Base-by-base conservation (phyloP, 2,329 filamentous ascomycete species). In the Fusarium sp. region DNA sequence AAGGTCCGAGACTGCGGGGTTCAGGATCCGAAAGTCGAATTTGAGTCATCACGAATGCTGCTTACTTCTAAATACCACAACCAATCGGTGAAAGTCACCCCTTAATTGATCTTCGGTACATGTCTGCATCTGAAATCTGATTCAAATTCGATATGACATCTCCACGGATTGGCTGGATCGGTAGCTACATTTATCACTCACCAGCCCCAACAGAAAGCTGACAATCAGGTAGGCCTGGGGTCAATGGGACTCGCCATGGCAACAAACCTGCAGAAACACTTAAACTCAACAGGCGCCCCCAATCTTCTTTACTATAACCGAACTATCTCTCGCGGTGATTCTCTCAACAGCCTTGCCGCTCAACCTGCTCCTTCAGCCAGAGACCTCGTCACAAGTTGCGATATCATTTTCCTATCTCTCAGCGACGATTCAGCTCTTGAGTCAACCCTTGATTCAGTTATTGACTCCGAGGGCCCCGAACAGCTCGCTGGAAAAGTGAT, bases 181-280 rank as follows among this genome's bases (percentile, higher is more conserved):
- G 72, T 63, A 45, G 65, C 72, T 52, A 28, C 2, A 38, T 17
- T 15, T 2, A 15, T 4, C 7, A 6, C 4, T 10, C 7, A 8
- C 7, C 4, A 7, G 4, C 1, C 5, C 5, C 10, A 20, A 3
- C 7, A 24, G 3, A 18, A 7, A 5, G 7, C 49, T 49, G 15
- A 61, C 18, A 11, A n/a, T 2, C 26, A 79, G 86, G 9, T 33
- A 80, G 87, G 87, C 8, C 82, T 88, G 1, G 86, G 87, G 3
- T 88, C 85, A 2, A 88, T 88, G 86, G 87, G 87, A 4, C 78
- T 83, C 1, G 80, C 78, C 4, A 89, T 89, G 87, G 84, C 86
- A 2, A 79, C 77, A 12, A 88, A 88, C 64, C 79, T 88, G 0
- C 87, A 88, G 45, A 83, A 80, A 33, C 78, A 87, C 56, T 68